Conservation (phyloP, 2,329 filamentous ascomycete genomes). For the Fusarium equiseti region DNA sequence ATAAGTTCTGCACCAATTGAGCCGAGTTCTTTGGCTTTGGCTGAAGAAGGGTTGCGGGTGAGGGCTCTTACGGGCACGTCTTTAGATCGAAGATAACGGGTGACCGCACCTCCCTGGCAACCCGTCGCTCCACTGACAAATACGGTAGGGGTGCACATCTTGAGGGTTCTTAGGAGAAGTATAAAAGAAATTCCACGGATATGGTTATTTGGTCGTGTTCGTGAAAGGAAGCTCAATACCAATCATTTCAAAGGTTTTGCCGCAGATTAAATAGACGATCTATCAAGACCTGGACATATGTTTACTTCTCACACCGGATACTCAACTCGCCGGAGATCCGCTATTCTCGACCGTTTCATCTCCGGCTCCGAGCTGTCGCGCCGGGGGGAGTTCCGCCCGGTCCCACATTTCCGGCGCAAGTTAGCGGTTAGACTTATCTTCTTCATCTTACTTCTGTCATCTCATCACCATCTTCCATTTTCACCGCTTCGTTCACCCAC, state of each 20-base stretch:
- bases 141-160: conserved; percentile 50
- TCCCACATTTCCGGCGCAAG: conserved; percentile 37
- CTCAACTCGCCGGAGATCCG: conserved; percentile 23
- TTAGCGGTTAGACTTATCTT: neutral
- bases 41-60: conserved; percentile 49
- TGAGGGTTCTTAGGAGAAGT: neutral
- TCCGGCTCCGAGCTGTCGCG: neutral
- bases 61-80: conserved; percentile 52
- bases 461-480: neutral
- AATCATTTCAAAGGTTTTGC: neutral
- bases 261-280: neutral
- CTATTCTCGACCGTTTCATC: conserved; percentile 1
- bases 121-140: conserved; percentile 58
- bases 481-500: neutral
- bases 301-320: neutral
- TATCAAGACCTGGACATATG: neutral
- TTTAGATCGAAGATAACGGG: conserved; percentile 50
- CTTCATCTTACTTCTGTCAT: neutral
- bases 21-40: conserved; percentile 48
- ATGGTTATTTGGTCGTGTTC: neutral
- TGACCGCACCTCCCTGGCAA: conserved; percentile 54
- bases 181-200: neutral
- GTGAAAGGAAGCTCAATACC: neutral
- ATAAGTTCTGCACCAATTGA: conserved; percentile 51
- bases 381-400: conserved; percentile 49